Percentiles rank a stretch among this genome's conserved stretches.
Evolutionary conservation across 108 stramenopile genomes (phyloP).

Genomic region (Cyclostephanos tholiformis): DNA sequence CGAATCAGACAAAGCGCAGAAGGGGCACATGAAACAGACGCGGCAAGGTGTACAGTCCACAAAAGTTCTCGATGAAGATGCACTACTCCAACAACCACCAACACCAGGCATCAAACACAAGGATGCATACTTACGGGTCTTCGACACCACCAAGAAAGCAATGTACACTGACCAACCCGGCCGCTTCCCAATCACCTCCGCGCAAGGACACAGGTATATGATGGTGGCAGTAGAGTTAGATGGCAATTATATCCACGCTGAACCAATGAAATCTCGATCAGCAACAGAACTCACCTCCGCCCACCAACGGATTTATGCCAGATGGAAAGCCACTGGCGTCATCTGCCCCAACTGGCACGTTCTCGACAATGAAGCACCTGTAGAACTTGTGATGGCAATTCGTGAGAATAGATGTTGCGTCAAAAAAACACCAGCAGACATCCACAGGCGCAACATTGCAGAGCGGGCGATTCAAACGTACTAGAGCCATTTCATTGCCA

Average conservation of each 20-base stretch:
- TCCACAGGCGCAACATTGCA: constrained; percentile 52
- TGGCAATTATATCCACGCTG: too few species aligned
- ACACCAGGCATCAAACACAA: too few species aligned
- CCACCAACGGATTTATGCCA: neutral
- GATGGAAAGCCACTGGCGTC: neutral
- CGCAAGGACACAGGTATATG: too few species aligned
- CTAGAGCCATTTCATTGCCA: constrained; percentile 14
- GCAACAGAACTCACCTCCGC: neutral
- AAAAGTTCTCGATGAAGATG: neutral
- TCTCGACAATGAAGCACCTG: neutral
- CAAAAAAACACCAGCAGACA: constrained; percentile 40
- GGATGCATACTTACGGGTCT: too few species aligned
- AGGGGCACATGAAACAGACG: neutral
- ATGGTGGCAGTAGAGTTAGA: too few species aligned
- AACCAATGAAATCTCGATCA: constrained; percentile 2
- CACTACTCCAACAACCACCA: neutral
- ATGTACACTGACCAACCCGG: too few species aligned
- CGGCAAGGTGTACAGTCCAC: too few species aligned
- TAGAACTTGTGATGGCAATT: neutral
- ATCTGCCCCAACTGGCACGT: constrained; percentile 15
- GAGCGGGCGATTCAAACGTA: constrained; percentile 57
- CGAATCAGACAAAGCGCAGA: neutral
- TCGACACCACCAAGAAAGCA: neutral
- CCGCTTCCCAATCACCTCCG: too few species aligned
- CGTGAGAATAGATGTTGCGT: constrained; percentile 5